Evolutionary conservation across 2,329 filamentous ascomycete species (phyloP), one percentile per base, ranked within the genome.

Genomic region (Hymenoscyphus repandus): DNA sequence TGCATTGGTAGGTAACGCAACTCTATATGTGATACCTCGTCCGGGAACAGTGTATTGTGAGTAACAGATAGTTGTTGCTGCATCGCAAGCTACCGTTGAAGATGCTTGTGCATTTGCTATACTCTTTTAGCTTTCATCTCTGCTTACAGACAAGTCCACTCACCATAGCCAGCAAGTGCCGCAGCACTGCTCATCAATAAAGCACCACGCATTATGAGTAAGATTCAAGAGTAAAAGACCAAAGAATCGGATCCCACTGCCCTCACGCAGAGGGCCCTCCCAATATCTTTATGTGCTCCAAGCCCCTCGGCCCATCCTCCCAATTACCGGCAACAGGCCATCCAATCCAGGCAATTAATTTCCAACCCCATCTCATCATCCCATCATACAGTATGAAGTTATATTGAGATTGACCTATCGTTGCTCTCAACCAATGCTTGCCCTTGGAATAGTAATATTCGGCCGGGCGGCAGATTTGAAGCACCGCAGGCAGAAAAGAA

Each of bases 1-100:
- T 3, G 49, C 46, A 40, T 52, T 48, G 27, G 31, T 18, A 6
- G 51, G 56, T n/a, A 58, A 52, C 12, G 54, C 56, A 47, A 58
- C 47, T 11, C 54, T 36, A 27, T 51, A 56, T 11, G 42, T 46
- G 22, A 58, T 51, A 1, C 48, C 47, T 20, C 31, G 33, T 12
- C 32, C 27, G 32, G 47, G 40, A 13, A 34, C 49, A 20, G 56
- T 56, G 18, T 49, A 54, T 2, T 51, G 50, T 32, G 53, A 52
- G 18, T 48, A 53, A 20, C 54, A 58, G n/a, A 58, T 56, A 6
- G 32, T 45, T 22, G 56, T 54, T 5, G 48, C 13, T 11, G 49
- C n/a, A 37, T 58, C 56, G 22, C 52, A 56, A 31, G 44, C 50
- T 6, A 40, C 12, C 36, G 36, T 53, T 11, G 57, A 56, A 6